phyloP scores from a whole-genome alignment of 1,284 basidiomycete genomes.

The Pseudozyma thailandica region DNA sequence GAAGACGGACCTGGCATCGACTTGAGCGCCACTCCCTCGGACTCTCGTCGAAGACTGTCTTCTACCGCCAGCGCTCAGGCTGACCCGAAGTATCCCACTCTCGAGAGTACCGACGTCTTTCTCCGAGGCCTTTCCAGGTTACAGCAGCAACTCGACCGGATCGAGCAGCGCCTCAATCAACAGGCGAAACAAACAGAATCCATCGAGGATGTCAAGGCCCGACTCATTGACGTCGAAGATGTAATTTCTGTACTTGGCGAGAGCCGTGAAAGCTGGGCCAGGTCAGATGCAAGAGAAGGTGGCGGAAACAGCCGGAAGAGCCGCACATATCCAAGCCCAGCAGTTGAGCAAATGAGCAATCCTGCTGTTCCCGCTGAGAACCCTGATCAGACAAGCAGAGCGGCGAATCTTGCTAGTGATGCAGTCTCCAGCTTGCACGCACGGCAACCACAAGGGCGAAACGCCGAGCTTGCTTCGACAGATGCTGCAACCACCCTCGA shows the following conservation, averaged over 20 bases:
- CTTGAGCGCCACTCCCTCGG: constrained; percentile 3
- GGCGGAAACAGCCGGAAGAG: not conserved
- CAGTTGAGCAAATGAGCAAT: not conserved
- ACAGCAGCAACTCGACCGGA: constrained; percentile 39
- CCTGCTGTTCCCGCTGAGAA: not conserved
- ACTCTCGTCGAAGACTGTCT: constrained; percentile 13
- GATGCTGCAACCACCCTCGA: constrained; percentile 47
- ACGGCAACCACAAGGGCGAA: constrained; percentile 16
- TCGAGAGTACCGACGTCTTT: constrained; percentile 11
- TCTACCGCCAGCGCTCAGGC: constrained; percentile 2
- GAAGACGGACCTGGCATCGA: constrained; percentile 1
- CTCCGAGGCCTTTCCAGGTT: constrained; percentile 23
- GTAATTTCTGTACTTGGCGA: constrained; percentile 39
- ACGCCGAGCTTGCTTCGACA: constrained; percentile 40
- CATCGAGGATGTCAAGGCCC: constrained; percentile 35
- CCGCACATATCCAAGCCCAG: not conserved
- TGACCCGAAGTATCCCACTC: not conserved
- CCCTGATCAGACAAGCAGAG: not conserved
- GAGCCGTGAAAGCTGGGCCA: constrained; percentile 21
- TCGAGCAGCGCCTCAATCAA: constrained; percentile 26
- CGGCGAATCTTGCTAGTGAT: not conserved
- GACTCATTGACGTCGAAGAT: constrained; percentile 38
- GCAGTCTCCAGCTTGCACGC: constrained; percentile 2
- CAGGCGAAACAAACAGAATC: constrained; percentile 18
- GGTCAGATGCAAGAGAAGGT: not conserved